phyloP scores from a whole-genome alignment of 768 basidiomycete genomes.

The Dioszegia crocea region DNA sequence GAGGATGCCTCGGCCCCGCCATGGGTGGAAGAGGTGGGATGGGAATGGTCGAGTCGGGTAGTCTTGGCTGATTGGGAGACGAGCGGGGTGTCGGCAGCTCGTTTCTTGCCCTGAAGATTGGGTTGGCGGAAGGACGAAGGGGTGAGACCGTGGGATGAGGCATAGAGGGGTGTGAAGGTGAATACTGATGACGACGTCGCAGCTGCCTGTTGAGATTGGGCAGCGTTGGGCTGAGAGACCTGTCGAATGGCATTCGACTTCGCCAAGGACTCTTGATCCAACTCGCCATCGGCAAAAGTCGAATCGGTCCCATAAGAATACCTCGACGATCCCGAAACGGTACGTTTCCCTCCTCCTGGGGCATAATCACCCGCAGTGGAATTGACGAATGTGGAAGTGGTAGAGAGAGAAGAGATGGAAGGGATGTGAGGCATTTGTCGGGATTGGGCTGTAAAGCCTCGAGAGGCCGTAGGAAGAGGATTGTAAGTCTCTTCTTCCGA shows the following conservation, averaged over 20 bases:
- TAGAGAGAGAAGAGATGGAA: constrained; percentile 4
- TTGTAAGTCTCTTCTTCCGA: not conserved
- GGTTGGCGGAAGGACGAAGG: not conserved
- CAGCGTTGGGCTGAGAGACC: no score
- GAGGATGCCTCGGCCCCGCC: not conserved
- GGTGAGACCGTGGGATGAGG: not conserved
- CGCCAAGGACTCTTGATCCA: not conserved
- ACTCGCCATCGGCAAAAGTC: not conserved
- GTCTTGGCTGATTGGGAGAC: not conserved
- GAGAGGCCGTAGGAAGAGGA: not conserved
- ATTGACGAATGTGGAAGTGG: constrained; percentile 1
- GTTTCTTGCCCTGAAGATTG: not conserved
- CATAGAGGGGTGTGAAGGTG: not conserved
- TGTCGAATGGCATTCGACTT: not conserved
- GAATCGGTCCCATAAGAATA: not conserved
- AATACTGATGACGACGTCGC: not conserved
- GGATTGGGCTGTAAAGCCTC: not conserved
- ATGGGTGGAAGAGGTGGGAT: not conserved
- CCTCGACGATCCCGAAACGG: not conserved
- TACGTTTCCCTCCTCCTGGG: not conserved
- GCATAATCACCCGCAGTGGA: no score
- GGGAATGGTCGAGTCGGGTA: not conserved
- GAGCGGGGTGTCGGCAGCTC: not conserved
- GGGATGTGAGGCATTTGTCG: not conserved
- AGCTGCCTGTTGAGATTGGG: no score